These are phyloP conservation scores for Cymbidium sinense DNA, from an alignment of 106 monocot species.

Conservation along the genomic window DNA sequence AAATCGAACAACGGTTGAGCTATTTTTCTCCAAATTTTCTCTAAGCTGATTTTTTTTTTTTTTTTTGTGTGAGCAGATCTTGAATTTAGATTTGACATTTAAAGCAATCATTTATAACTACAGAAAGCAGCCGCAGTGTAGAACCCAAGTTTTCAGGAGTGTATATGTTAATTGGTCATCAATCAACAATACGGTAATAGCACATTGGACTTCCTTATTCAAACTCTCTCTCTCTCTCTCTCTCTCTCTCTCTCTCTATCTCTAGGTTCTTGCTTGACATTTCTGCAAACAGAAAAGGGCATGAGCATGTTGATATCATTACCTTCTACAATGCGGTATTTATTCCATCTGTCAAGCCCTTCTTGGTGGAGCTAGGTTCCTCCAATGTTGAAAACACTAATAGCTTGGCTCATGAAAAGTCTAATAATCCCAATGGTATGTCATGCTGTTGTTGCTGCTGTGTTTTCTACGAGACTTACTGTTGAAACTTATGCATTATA, in stretches of 20 bases:
- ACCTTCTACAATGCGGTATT: slow-evolving; percentile 90
- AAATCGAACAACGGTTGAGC: background rate
- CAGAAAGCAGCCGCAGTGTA: slow-evolving; percentile 81
- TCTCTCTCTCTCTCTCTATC: no score
- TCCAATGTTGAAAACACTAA: slow-evolving; percentile 16
- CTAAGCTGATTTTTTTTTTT: slow-evolving; percentile 1
- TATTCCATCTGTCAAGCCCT: slow-evolving; percentile 75
- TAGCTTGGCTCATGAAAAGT: slow-evolving; percentile 37
- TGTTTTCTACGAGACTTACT: background rate
- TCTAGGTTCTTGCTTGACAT: background rate
- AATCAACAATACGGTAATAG: slow-evolving; percentile 46
- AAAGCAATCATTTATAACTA: slow-evolving; percentile 84
- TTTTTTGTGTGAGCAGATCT: slow-evolving; percentile 69
- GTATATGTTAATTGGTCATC: slow-evolving; percentile 56
- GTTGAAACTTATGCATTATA: background rate
- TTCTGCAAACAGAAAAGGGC: slow-evolving; percentile 45
- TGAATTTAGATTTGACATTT: slow-evolving; percentile 60
- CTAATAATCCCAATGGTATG: slow-evolving; percentile 39
- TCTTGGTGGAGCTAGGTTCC: slow-evolving; percentile 58
- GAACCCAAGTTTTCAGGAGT: slow-evolving; percentile 74
- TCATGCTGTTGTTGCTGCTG: background rate
- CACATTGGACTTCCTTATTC: background rate
- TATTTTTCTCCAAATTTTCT: background rate
- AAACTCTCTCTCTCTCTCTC: no score
- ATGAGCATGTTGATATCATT: slow-evolving; percentile 87